Evolutionary conservation across 2,329 filamentous ascomycete genomes (phyloP), one percentile per base, ranked within the genome.

Genomic region (Alternaria tenuissima): DNA sequence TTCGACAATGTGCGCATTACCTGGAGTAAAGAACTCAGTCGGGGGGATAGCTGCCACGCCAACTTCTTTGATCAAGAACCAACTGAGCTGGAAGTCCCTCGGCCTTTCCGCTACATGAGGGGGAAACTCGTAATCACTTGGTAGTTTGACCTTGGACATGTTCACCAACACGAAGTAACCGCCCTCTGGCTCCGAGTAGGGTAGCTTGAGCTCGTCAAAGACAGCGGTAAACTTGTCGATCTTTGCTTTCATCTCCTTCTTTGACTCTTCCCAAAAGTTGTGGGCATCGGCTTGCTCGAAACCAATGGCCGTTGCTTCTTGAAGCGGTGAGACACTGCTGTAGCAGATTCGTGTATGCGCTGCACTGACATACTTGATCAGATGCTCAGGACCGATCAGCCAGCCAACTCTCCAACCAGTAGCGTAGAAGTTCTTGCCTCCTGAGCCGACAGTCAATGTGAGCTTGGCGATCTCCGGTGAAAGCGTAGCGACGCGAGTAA

Each of bases 131-230:
- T 98, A 99, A 76, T 89, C 89, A 5, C 85, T 85, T 0, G 95
- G 95, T 5, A 99, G 77, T 76, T 91, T 88, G 58, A 99, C 92
- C 76, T 94, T 94, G 58, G 87, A 84, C 85, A 98, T 89, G 82
- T 99, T 99, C 65, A 92, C 95, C 54, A 99, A 87, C 39, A 99
- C 92, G 76, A 99, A 99, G 83, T 99, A 99, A 20, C 95, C 95
- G 54, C 95, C 95, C 79, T 99, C 94, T 5, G 95, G 95, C 61
- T 97, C 91, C 1, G 92, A 94, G 82, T 94, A 97, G 2, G 82
- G 82, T 30, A 84, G 68, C 7, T 76, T 80, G 2, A 84, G 77
- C 66, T 84, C 82, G 36, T 81, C 76, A 76, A 81, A 84, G 41
- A 84, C 74, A 20, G 90, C 84, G 78, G 94, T 97, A 84, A 99